Conservation (phyloP, 2,329 filamentous ascomycete genomes). For the Peltaster fructicola region DNA sequence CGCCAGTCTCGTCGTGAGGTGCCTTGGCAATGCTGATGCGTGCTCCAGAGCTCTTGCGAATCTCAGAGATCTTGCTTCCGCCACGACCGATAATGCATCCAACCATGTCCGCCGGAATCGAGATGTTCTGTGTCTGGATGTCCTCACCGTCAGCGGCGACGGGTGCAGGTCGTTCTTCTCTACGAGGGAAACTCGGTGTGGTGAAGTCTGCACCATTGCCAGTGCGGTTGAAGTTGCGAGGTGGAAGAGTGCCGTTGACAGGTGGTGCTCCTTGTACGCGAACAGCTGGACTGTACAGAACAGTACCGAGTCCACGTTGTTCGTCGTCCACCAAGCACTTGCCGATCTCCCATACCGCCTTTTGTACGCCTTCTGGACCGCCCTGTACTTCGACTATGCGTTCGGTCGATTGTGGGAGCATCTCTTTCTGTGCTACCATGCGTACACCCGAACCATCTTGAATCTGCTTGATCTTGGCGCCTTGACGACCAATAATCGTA, state of each 20-base stretch:
- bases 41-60: slow-evolving; percentile 87
- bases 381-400: slow-evolving; percentile 94
- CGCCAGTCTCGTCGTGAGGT: slow-evolving; percentile 89
- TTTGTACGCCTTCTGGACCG: slow-evolving; percentile 85
- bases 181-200: slow-evolving; percentile 60
- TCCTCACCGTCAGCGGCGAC: slow-evolving; percentile 95
- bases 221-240: slow-evolving; percentile 68
- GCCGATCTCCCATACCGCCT: slow-evolving; percentile 95
- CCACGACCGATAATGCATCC: slow-evolving; percentile 95
- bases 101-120: slow-evolving; percentile 98
- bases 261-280: slow-evolving; percentile 52
- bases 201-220: slow-evolving; percentile 97
- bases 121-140: slow-evolving; percentile 97
- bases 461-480: slow-evolving; percentile 98
- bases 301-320: slow-evolving; percentile 90
- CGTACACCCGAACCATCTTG: slow-evolving; percentile 92
- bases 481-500: slow-evolving; percentile 92
- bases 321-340: slow-evolving; percentile 97
- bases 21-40: slow-evolving; percentile 97
- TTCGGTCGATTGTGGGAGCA: slow-evolving; percentile 97
- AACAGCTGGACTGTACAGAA: slow-evolving; percentile 92
- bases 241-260: slow-evolving; percentile 30
- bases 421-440: slow-evolving; percentile 99
- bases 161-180: slow-evolving; percentile 52
- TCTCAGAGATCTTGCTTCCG: slow-evolving; percentile 96